These are phyloP conservation scores for Digitaria exilis DNA, from an alignment of 202 grass and related monocot genomes.

Conservation along the genomic window DNA sequence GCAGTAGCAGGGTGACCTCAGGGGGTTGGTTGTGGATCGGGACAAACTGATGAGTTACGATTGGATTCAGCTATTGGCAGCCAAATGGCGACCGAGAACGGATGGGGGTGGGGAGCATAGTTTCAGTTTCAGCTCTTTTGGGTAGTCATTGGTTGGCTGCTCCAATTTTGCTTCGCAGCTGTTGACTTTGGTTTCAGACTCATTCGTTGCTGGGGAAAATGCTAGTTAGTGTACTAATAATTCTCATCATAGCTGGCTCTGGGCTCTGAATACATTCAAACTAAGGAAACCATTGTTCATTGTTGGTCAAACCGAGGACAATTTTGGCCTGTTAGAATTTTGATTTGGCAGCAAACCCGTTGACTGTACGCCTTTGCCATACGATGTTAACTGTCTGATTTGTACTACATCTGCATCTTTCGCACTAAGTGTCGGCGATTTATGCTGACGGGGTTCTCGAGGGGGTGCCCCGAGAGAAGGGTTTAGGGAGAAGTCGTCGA, in stretches of 20 bases:
- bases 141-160: neutral
- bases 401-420: neutral
- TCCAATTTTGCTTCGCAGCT: neutral
- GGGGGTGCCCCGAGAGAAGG: too few relatives aligned
- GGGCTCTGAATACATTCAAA: neutral
- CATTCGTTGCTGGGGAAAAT: neutral
- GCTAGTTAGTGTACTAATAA: neutral
- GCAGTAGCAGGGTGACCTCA: neutral
- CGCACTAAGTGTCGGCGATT: too few relatives aligned
- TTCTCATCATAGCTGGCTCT: neutral
- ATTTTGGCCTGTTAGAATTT: neutral
- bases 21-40: slow-evolving; percentile 38
- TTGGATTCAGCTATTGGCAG: neutral
- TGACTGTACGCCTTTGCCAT: neutral
- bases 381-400: neutral
- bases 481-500: too few relatives aligned
- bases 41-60: neutral
- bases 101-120: neutral
- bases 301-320: neutral
- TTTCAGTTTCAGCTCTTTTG: neutral
- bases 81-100: slow-evolving; percentile 20
- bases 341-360: neutral
- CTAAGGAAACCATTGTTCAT: neutral
- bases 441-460: too few relatives aligned
- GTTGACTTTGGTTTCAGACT: slow-evolving; percentile 15